These are phyloP conservation scores for Lactarius indigo DNA, from an alignment of 768 basidiomycete genomes.

Conservation along the genomic window DNA sequence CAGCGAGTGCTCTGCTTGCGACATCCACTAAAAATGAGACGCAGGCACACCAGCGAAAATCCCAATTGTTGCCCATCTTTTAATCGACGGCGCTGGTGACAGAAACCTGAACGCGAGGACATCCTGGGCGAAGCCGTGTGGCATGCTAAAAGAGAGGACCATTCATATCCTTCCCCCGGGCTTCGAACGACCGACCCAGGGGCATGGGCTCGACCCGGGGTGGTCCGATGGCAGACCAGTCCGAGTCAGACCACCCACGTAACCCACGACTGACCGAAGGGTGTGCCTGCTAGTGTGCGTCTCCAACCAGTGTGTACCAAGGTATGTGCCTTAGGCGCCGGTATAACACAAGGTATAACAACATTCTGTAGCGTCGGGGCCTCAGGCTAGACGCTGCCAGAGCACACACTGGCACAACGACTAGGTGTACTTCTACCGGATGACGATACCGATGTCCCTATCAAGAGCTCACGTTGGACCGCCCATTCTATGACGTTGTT, in stretches of 20 bases:
- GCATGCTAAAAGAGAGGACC: constrained; percentile 34
- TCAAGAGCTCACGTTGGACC: no score
- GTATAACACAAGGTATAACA: no score
- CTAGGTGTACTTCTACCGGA: no score
- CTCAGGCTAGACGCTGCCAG: no score
- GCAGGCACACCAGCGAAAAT: not conserved
- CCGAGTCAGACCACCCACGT: constrained; percentile 3
- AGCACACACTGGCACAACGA: no score
- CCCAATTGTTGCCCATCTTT: constrained; percentile 34
- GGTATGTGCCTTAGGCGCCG: constrained; percentile 3
- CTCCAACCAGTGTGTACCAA: not conserved
- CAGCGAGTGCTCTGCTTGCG: constrained; percentile 57
- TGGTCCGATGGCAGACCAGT: constrained; percentile 20
- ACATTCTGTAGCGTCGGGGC: no score
- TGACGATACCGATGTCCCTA: no score
- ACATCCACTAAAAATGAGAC: constrained; percentile 53
- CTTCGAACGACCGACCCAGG: not conserved
- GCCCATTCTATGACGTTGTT: no score
- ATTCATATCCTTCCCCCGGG: no score
- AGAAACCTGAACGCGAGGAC: constrained; percentile 58
- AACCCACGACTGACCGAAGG: not conserved
- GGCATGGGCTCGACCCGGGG: constrained; percentile 20
- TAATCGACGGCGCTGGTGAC: constrained; percentile 56
- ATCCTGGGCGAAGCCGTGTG: constrained; percentile 58
- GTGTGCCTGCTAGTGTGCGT: not conserved